A percentile compares a stretch with the other conserved stretches of the same genome.
These are phyloP conservation scores for Candolleomyces aberdarensis DNA, from an alignment of 768 basidiomycete genomes.

Conservation along the genomic window DNA sequence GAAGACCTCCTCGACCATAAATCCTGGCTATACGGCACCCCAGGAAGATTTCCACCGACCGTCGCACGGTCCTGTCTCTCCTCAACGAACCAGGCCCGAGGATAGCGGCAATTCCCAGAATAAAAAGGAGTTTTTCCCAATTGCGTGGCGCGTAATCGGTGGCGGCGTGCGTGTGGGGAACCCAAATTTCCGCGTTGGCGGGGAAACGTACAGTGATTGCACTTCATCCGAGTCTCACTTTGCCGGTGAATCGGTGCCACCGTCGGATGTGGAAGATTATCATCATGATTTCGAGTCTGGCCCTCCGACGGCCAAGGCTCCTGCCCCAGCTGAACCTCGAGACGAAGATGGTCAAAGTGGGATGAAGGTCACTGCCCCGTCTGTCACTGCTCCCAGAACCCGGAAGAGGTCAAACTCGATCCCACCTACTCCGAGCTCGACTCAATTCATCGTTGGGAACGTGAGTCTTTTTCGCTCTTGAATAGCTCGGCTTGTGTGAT, in stretches of 20 bases:
- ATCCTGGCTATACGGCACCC: not conserved
- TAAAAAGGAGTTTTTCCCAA: constrained; percentile 53
- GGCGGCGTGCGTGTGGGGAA: constrained; percentile 70
- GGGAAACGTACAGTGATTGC: not conserved
- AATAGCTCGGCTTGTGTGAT: not conserved
- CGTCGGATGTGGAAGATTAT: too few relatives aligned
- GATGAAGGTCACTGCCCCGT: not conserved
- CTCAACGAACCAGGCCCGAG: constrained; percentile 2
- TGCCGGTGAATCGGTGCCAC: not conserved
- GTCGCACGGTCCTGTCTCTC: constrained; percentile 2
- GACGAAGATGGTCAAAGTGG: not conserved
- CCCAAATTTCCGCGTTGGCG: not conserved
- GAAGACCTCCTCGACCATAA: not conserved
- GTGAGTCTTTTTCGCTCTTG: constrained; percentile 18
- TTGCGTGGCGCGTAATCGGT: constrained; percentile 75
- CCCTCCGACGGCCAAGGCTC: not conserved
- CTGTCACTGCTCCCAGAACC: not conserved
- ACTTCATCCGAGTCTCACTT: not conserved
- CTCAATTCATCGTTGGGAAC: constrained; percentile 25
- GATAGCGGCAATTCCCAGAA: constrained; percentile 34
- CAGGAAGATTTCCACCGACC: not conserved
- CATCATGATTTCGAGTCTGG: not conserved
- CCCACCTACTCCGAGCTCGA: constrained; percentile 8
- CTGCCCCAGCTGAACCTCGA: not conserved
- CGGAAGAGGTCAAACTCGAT: constrained; percentile 14